Conservation (phyloP, 257 asterid species). For the Scutellaria minor region DNA sequence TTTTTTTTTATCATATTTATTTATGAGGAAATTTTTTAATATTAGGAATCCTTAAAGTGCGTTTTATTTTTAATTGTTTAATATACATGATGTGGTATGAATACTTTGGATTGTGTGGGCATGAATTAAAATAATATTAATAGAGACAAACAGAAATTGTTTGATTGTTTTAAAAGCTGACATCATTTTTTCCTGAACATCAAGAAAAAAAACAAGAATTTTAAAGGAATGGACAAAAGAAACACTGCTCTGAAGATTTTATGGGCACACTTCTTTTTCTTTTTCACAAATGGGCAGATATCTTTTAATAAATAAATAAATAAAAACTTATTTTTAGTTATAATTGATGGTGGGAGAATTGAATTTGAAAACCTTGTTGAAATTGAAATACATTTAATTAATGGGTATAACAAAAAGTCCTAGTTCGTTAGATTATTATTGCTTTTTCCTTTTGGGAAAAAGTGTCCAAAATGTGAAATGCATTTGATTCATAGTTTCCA, state of each 20-base stretch:
- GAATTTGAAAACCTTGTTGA: background rate
- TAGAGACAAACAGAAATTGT: constrained; percentile 37
- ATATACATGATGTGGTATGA: background rate
- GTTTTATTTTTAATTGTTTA: no score
- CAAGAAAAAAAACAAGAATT: constrained; percentile 14
- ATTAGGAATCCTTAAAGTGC: background rate
- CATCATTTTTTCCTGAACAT: constrained; percentile 40
- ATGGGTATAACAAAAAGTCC: background rate
- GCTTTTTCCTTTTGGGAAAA: background rate
- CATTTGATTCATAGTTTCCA: background rate
- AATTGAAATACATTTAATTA: background rate
- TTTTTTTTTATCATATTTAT: no score
- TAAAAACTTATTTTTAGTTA: no score
- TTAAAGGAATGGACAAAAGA: constrained; percentile 5
- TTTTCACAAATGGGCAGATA: background rate
- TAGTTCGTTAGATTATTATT: background rate
- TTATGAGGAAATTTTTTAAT: no score
- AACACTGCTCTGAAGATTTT: constrained; percentile 2
- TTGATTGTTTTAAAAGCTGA: constrained; percentile 33
- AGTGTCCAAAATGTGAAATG: background rate
- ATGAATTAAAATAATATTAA: no score
- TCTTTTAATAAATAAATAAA: no score
- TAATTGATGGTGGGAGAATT: background rate
- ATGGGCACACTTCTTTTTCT: background rate
- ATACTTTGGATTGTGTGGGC: background rate